Evolutionary conservation across 2,329 filamentous ascomycete genomes (phyloP), one percentile per base, ranked within the genome.

Genomic region (Alternaria rosae): DNA sequence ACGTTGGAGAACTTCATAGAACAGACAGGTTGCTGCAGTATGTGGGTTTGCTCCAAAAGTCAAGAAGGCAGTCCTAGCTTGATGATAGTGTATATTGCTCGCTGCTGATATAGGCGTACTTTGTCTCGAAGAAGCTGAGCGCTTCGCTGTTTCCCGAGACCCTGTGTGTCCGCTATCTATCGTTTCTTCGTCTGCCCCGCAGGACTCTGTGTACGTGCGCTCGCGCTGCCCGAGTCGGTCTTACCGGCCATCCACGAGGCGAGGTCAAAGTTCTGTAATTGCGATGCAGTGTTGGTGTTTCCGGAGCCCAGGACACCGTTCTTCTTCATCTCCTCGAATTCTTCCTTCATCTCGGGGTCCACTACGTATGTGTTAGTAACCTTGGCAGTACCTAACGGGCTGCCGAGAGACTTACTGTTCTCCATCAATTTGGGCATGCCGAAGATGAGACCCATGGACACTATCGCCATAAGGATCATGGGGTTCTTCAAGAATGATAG

Each of bases 361-460:
- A 99, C 94, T 97, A 73, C 47, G 51, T 20, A 25, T n/a, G 38
- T 12, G 61, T 70, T 52, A 74, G 62, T 12, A 48, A 43, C 20
- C 21, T 17, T 13, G 9, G 47, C 8, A 25, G 41, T 15, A 26
- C n/a, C 26, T 44, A 11, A 10, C 15, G 26, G 11, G 20, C 47
- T 41, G 30, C 23, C 45, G n/a, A 50, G 53, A 26, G 28, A 87
- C 92, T 66, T 88, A 97, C 94, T 97, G 78, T 95, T 97, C 54
- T 98, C 94, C 83, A 98, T 89, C 58, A 99, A 80, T 80, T 97
- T 95, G 13, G 95, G 95, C 91, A 98, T 92, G 69, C 94, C 94
- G 72, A 98, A 86, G 66, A 97, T 93, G 68, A 97, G 84, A 6
- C 83, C 89, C 83, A 97, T 88, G 64, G 90, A 93, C 41, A 95